Conservation (phyloP, 345 rosid species). For the Murraya koenigii region DNA sequence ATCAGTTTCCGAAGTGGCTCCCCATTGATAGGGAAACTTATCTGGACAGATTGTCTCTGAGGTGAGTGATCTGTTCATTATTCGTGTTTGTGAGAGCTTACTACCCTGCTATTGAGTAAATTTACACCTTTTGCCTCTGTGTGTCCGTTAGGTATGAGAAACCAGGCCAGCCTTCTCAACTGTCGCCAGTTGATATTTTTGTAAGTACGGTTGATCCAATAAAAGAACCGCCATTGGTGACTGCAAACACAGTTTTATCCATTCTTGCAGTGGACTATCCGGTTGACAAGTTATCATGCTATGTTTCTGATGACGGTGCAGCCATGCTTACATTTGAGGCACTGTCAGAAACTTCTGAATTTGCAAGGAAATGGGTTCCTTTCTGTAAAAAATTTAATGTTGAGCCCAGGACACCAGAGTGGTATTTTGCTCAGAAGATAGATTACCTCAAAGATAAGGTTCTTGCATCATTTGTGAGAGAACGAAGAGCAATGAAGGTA, state of each 20-base stretch:
- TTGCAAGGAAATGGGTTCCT: conserved; percentile 73
- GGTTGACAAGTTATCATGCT: conserved; percentile 64
- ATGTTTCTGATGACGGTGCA: conserved; percentile 76
- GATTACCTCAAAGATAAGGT: conserved; percentile 57
- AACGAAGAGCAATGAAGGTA: conserved; percentile 73
- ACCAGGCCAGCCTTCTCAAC: conserved; percentile 48
- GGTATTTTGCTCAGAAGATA: conserved; percentile 58
- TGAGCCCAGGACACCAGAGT: conserved; percentile 76
- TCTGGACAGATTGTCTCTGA: conserved; percentile 51
- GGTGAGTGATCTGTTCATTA: conserved; percentile 25
- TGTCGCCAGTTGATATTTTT: conserved; percentile 42
- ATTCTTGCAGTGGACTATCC: conserved; percentile 76
- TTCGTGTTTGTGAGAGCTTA: neutral
- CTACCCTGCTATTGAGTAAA: neutral
- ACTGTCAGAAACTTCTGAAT: conserved; percentile 61
- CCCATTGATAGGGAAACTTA: conserved; percentile 57
- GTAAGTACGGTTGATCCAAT: conserved; percentile 64
- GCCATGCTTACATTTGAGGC: conserved; percentile 74
- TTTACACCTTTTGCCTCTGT: neutral
- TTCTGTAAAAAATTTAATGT: conserved; percentile 62
- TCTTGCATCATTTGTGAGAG: conserved; percentile 57
- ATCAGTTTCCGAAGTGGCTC: conserved; percentile 63
- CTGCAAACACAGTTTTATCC: conserved; percentile 68
- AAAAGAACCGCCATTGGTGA: conserved; percentile 67
- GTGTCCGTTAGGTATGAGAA: conserved; percentile 38